Conservation (phyloP, 306 rosid species). For the Cicer arietinum region DNA sequence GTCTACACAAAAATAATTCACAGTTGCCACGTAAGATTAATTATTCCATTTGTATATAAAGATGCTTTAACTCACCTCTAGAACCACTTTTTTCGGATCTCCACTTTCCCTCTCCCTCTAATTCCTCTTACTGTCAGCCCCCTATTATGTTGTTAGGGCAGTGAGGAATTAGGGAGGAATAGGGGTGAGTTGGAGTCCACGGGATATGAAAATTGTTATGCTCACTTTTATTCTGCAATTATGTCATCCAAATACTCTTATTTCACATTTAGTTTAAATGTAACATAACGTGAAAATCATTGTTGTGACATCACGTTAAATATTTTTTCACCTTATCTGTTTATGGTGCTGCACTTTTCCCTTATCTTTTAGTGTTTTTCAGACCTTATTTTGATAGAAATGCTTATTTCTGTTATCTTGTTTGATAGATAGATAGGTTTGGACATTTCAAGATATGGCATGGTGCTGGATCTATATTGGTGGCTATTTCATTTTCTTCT, state of each 20-base stretch:
- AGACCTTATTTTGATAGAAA: constrained; percentile 30
- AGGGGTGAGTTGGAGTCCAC: too few species aligned
- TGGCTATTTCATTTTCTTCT: constrained; percentile 96
- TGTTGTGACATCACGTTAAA: constrained; percentile 14
- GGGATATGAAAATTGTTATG: neutral
- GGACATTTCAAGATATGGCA: constrained; percentile 99
- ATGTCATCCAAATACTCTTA: constrained; percentile 12
- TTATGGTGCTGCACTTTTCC: neutral
- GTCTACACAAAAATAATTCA: neutral
- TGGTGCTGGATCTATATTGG: constrained; percentile 93
- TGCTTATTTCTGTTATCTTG: constrained; percentile 40
- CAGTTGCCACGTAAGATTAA: neutral
- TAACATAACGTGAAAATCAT: neutral
- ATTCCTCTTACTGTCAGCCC: too few species aligned
- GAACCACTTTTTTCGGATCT: too few species aligned
- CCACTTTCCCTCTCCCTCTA: too few species aligned
- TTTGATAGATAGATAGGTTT: constrained; percentile 88
- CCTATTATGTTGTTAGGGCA: too few species aligned
- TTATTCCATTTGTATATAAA: neutral
- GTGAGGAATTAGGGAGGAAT: too few species aligned
- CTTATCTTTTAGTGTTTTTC: constrained; percentile 33
- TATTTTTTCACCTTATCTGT: neutral
- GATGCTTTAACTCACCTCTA: too few species aligned
- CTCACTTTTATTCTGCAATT: constrained; percentile 10
- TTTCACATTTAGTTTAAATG: constrained; percentile 20